These are phyloP conservation scores for Heimioporus punctisporus DNA, from an alignment of 1,284 basidiomycete genomes.

Conservation along the genomic window DNA sequence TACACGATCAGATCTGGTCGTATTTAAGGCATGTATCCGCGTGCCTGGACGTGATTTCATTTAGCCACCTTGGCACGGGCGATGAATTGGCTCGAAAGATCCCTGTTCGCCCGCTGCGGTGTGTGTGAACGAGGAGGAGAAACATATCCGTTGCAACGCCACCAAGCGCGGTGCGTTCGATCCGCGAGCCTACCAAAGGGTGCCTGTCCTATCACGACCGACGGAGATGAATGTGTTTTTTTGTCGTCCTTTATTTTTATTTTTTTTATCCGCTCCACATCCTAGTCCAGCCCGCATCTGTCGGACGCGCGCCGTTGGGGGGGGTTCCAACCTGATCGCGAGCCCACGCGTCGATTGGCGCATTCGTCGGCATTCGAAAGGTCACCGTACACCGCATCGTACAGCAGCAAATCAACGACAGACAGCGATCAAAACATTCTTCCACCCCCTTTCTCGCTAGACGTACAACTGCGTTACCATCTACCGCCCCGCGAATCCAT, in stretches of 20 bases:
- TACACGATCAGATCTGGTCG: constrained; percentile 34
- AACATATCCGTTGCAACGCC: constrained; percentile 9
- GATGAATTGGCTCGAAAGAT: too few species aligned
- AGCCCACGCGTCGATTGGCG: constrained; percentile 12
- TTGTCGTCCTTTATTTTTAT: constrained; percentile 6
- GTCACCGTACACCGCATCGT: constrained; percentile 23
- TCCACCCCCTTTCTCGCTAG: constrained; percentile 5
- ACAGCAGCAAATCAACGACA: background rate
- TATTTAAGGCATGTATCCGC: constrained; percentile 35
- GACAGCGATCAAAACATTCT: constrained; percentile 12
- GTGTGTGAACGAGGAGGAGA: constrained; percentile 22
- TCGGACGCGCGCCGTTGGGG: constrained; percentile 16
- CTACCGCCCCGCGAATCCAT: too few species aligned
- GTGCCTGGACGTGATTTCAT: constrained; percentile 40
- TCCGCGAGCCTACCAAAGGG: constrained; percentile 29
- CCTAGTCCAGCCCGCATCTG: constrained; percentile 16
- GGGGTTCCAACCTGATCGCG: constrained; percentile 6
- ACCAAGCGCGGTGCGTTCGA: constrained; percentile 26
- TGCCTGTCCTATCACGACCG: constrained; percentile 12
- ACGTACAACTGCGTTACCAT: constrained; percentile 5
- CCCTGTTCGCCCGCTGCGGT: background rate
- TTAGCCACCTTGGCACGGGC: constrained; percentile 37
- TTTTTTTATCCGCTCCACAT: too few species aligned
- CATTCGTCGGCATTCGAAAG: constrained; percentile 18
- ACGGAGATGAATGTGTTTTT: constrained; percentile 29